A percentile compares a stretch with the other conserved stretches of the same genome.
phyloP scores from a whole-genome alignment of 441 rosid species.

The Corymbia calophylla region DNA sequence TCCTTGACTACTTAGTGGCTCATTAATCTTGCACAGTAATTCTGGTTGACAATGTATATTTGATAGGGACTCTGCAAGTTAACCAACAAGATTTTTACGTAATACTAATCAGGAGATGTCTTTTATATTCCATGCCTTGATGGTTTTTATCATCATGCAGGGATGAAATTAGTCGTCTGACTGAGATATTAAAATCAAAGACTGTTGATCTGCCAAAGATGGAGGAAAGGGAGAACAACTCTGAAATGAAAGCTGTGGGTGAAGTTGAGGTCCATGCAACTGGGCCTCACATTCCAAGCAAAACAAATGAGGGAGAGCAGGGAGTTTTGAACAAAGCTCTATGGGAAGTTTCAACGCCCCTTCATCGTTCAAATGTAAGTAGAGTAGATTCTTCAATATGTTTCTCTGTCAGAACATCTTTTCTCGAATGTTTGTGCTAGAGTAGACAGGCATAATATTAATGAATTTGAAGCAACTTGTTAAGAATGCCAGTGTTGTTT shows the following conservation, averaged over 20 bases:
- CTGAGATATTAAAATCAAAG: constrained; percentile 61
- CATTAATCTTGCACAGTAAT: not conserved
- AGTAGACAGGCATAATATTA: not conserved
- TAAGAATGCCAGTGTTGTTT: not conserved
- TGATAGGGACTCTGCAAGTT: not conserved
- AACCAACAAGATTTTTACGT: not conserved
- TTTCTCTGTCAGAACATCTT: not conserved
- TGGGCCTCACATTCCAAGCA: constrained; percentile 23
- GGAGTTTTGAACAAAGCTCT: constrained; percentile 26
- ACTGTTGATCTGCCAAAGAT: constrained; percentile 32
- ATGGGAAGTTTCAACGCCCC: constrained; percentile 36
- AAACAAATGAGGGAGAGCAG: constrained; percentile 20
- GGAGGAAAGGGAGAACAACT: constrained; percentile 25
- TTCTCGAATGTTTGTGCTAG: not conserved
- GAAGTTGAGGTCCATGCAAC: constrained; percentile 18
- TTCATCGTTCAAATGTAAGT: constrained; percentile 48
- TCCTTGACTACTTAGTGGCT: not conserved
- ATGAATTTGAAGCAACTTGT: not conserved
- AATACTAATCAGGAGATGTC: not conserved
- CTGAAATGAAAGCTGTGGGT: constrained; percentile 7
- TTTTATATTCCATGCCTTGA: not conserved
- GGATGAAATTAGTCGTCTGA: constrained; percentile 56
- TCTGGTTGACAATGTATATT: not conserved
- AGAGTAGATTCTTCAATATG: not conserved
- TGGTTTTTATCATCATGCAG: constrained; percentile 23